phyloP scores from a whole-genome alignment of 2,329 filamentous ascomycete species.

The Pyrenophora tritici-repentis region DNA sequence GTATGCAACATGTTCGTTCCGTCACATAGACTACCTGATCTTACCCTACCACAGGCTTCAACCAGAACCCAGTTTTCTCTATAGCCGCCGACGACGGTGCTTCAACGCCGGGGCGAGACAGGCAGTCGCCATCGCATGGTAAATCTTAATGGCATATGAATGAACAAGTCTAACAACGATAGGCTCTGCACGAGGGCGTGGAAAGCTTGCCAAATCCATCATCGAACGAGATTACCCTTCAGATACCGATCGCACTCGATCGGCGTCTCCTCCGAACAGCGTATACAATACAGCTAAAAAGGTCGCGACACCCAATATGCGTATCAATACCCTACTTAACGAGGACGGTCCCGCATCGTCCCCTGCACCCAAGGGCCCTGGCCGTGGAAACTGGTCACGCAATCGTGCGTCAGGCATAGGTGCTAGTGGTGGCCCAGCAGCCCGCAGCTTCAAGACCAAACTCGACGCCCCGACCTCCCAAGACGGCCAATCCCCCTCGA shows the following conservation, averaged over 20 bases:
- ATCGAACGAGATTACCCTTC: slow-evolving; percentile 47
- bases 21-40: not conserved
- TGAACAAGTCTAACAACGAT: slow-evolving; percentile 1
- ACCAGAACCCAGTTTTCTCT: slow-evolving; percentile 50
- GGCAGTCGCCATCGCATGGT: slow-evolving; percentile 49
- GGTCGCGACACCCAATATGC: slow-evolving; percentile 49
- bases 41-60: slow-evolving; percentile 38
- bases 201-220: slow-evolving; percentile 42
- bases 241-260: slow-evolving; percentile 55
- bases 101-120: slow-evolving; percentile 46
- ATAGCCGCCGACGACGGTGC: slow-evolving; percentile 48
- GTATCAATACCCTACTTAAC: slow-evolving; percentile 56
- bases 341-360: slow-evolving; percentile 47
- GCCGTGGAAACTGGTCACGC: slow-evolving; percentile 57
- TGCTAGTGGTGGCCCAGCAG: slow-evolving; percentile 19
- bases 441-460: slow-evolving; percentile 44
- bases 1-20: slow-evolving; percentile 25
- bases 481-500: slow-evolving; percentile 42
- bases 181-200: slow-evolving; percentile 45
- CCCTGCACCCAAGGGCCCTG: slow-evolving; percentile 50
- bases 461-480: slow-evolving; percentile 38
- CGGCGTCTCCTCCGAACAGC: slow-evolving; percentile 50
- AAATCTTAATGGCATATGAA: slow-evolving; percentile 8
- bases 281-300: slow-evolving; percentile 48
- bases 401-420: slow-evolving; percentile 30